Percentiles rank a stretch among this genome's conserved stretches.
phyloP scores from a whole-genome alignment of 805 yeast genomes.

The Metschnikowia peoriensis region DNA sequence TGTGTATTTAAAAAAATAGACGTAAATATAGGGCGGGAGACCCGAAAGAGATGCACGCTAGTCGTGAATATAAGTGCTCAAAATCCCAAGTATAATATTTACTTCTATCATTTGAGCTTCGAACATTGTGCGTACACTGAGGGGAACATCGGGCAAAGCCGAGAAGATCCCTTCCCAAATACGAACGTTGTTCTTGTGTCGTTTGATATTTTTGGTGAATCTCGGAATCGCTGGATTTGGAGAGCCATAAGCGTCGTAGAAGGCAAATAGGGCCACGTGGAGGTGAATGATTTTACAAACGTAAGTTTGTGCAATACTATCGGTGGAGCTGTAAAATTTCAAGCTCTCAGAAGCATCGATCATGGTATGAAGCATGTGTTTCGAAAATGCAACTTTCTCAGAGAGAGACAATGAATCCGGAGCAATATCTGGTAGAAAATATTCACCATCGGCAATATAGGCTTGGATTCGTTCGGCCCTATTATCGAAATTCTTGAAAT shows the following conservation, averaged over 20 bases:
- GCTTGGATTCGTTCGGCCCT: not conserved
- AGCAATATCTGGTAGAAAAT: not conserved
- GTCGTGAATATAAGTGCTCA: too few species aligned
- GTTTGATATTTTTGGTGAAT: not conserved
- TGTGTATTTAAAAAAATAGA: too few species aligned
- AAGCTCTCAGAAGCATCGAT: not conserved
- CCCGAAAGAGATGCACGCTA: too few species aligned
- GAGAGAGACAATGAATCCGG: not conserved
- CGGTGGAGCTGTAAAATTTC: not conserved
- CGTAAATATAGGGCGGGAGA: too few species aligned
- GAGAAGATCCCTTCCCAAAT: not conserved
- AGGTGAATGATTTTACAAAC: not conserved
- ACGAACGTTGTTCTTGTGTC: not conserved
- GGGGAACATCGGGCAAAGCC: not conserved
- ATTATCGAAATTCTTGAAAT: not conserved
- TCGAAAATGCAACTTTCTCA: not conserved
- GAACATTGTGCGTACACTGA: not conserved
- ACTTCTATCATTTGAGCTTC: not conserved
- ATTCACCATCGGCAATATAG: not conserved
- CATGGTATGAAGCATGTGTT: not conserved
- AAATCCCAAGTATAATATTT: too few species aligned
- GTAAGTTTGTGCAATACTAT: not conserved
- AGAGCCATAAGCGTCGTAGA: not conserved
- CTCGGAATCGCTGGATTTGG: not conserved
- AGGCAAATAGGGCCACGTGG: not conserved